Base-by-base conservation (phyloP, 208 protist species). In the Trypanosoma boissoni region DNA sequence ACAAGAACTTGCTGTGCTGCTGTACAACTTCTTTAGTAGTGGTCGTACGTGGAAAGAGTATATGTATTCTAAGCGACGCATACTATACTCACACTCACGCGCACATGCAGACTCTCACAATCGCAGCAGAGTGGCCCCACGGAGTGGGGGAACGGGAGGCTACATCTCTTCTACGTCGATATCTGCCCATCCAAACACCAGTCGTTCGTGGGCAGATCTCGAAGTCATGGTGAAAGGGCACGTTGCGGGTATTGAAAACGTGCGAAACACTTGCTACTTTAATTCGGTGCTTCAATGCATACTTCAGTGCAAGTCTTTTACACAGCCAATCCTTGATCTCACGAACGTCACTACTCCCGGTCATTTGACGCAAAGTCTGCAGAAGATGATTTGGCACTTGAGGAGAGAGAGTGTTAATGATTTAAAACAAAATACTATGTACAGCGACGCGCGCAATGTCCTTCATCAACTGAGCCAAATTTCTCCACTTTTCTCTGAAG, bases 231-330 rank as follows among this genome's bases (percentile, higher is more conserved):
- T 49, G 39, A 42, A 61, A 8, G 78, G 80, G 31, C 65, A 68
- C 20, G 64, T 96, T 55, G 69, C 68, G 48, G 95, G 95, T 43
- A 81, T 98, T 23, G 61, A 74, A 1, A 98, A 98, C 67, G 61
- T 75, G 29, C 86, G 87, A 49, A 97, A 97, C 64, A 98, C 93
- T 12, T 99, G 97, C 68, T 99, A 98, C 66, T 91, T 99, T 73
- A 99, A 98, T 74, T 86, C 88, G 2, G 86, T 95, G 1, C 45
- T 99, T 48, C 97, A 99, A 78, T 98, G 95, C 68, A 58, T 98
- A 31, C 78, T 89, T 49, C 77, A 81, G 27, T 95, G 88, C 59
- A 31, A 60, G 36, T 73, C 76, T 55, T 88, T 93, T 64, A 70
- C 62, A 4, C 49, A 56, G n/a, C 64, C 61, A 3, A 51, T 92